Percentiles rank a stretch among this genome's conserved stretches.
These are phyloP conservation scores for Myriosclerotinia duriaeana DNA, from an alignment of 2,329 filamentous ascomycete species.

Conservation along the genomic window DNA sequence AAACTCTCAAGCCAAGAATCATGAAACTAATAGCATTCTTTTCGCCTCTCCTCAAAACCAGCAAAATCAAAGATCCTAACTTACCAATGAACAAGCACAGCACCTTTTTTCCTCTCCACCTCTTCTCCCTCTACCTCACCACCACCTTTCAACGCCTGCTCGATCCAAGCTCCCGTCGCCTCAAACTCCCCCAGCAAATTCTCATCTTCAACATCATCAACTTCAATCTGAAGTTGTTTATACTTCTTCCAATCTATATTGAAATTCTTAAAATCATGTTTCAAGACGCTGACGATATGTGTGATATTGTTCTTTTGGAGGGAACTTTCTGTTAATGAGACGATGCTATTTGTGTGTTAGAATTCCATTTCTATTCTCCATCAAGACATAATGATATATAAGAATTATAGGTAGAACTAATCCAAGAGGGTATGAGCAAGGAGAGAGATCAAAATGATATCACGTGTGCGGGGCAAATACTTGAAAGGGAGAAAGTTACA, in stretches of 20 bases:
- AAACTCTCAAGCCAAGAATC: neutral
- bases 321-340: conserved; percentile 68
- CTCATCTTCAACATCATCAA: conserved; percentile 88
- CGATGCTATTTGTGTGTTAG: conserved; percentile 57
- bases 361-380: neutral
- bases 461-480: conserved; percentile 21
- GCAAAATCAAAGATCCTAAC: conserved; percentile 40
- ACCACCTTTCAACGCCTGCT: conserved; percentile 64
- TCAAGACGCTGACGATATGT: conserved; percentile 82
- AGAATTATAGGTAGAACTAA: conserved; percentile 18
- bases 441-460: conserved; percentile 43
- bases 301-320: conserved; percentile 76
- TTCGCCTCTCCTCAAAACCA: conserved; percentile 17
- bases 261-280: conserved; percentile 59
- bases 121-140: conserved; percentile 52
- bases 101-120: conserved; percentile 51
- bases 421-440: neutral
- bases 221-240: conserved; percentile 74
- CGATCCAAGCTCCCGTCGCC: conserved; percentile 77
- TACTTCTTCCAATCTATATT: conserved; percentile 53
- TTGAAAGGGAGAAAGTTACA: conserved; percentile 36
- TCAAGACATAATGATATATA: conserved; percentile 1
- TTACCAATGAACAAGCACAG: conserved; percentile 70
- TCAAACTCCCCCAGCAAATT: conserved; percentile 82
- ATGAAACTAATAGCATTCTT: neutral